Evolutionary conservation across 495 filamentous ascomycete species (phyloP), one percentile per base, ranked within the genome.

Genomic region (Penicillium pulvis): DNA sequence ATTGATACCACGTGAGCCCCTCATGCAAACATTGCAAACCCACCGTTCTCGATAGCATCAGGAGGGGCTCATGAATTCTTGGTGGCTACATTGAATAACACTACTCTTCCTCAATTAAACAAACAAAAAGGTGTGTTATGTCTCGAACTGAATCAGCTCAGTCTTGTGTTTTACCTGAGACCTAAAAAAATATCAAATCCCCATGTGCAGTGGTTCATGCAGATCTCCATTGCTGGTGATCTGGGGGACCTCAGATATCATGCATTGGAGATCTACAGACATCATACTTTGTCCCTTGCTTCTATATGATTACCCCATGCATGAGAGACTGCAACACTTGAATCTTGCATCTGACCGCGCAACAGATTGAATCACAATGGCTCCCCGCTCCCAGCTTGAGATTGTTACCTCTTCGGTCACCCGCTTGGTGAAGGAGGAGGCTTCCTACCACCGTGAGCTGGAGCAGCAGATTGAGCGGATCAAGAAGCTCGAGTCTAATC

Each of bases 361-460:
- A 7, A 33, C 43, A 59, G 54, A 58, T 54, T 24, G 23, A 41
- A 43, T 60, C 54, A 71, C 14, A 47, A 95, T 93, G 90, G 79
- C 87, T 7, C 82, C 90, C 10, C 89, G 89, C 33, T 86, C 88
- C 10, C 82, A 83, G 62, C 81, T 96, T 57, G 76, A 83, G 47
- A 91, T 94, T 62, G 80, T 83, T 49, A 92, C 89, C 17, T 84
- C 85, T 47, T 83, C 87, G 20, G 80, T 97, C 64, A 76, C 83
- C 63, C 91, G 93, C 53, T 81, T 97, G 50, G 84, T 97, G 54
- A 97, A 96, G 71, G 94, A 98, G 71, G 91, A 97, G 68, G 79
- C 81, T 35, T 92, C 85, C 70, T 97, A 98, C 77, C 89, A 91
- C 74, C 86, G 87, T 62, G 94, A 98, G 68, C 80, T 90, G 20